These are phyloP conservation scores for Oropetium thomaeum DNA, from an alignment of 176 grass and related monocot genomes.

Conservation along the genomic window DNA sequence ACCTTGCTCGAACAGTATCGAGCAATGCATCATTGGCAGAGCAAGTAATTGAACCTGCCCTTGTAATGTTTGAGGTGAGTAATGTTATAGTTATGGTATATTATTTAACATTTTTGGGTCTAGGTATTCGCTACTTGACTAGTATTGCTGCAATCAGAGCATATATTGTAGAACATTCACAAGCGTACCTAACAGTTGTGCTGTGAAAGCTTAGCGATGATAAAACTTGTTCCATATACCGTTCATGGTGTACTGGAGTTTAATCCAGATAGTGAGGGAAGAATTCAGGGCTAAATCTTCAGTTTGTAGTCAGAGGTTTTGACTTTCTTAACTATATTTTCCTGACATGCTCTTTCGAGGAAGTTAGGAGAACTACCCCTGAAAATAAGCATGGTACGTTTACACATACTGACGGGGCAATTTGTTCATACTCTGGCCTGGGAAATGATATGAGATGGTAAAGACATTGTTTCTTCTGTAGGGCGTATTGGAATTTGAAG, in stretches of 20 bases:
- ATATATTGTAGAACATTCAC: not conserved
- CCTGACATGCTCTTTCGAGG: not conserved
- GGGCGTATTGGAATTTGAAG: too few species aligned
- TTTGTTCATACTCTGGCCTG: too few species aligned
- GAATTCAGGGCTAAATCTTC: slow-evolving; percentile 3
- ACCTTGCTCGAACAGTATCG: slow-evolving; percentile 50
- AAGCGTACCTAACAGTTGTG: not conserved
- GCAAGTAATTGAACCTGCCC: slow-evolving; percentile 90
- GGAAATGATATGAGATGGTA: too few species aligned
- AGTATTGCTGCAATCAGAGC: not conserved
- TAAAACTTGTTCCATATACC: not conserved
- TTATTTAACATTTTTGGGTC: not conserved
- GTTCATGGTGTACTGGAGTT: not conserved
- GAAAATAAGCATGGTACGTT: not conserved
- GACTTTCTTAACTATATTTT: not conserved
- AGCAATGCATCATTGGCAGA: slow-evolving; percentile 95
- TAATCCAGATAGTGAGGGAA: not conserved
- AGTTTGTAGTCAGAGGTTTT: not conserved
- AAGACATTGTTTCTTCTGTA: too few species aligned
- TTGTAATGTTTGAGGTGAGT: slow-evolving; percentile 99
- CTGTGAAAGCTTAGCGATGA: not conserved
- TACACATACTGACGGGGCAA: too few species aligned
- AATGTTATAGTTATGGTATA: slow-evolving; percentile 8
- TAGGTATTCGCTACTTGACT: not conserved
- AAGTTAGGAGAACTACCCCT: not conserved